Evolutionary conservation across 805 yeast genomes (phyloP).

Genomic region (Yarrowia sp.): DNA sequence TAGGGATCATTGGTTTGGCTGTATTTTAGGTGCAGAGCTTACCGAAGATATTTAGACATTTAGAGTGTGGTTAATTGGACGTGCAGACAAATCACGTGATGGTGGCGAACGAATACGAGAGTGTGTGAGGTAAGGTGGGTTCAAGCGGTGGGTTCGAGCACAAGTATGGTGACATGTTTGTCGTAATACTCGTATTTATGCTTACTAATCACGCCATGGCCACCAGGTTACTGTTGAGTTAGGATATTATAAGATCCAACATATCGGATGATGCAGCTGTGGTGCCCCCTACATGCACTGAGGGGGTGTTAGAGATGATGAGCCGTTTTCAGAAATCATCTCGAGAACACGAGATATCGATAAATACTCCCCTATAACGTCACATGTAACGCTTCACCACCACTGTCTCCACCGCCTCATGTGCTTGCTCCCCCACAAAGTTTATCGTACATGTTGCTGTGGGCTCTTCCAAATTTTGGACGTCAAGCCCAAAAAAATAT

Average conservation of each 20-base stretch:
- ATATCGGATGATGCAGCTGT: neutral
- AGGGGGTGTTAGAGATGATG: too few species aligned
- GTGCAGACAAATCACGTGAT: slow-evolving; percentile 13
- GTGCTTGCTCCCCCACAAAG: slow-evolving; percentile 37
- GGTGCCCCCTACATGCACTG: neutral
- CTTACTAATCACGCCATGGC: too few species aligned
- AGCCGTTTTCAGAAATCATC: too few species aligned
- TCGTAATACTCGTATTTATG: too few species aligned
- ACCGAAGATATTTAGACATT: slow-evolving; percentile 5
- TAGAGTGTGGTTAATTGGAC: slow-evolving; percentile 10
- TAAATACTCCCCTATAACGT: neutral
- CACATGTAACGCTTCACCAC: neutral
- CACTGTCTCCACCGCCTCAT: neutral
- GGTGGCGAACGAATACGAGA: too few species aligned
- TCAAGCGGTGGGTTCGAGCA: too few species aligned
- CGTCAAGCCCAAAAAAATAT: neutral
- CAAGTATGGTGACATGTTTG: too few species aligned
- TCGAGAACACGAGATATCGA: too few species aligned
- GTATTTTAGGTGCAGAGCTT: neutral
- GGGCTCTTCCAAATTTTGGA: neutral
- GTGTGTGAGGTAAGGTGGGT: too few species aligned
- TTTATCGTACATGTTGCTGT: slow-evolving; percentile 36
- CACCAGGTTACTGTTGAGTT: too few species aligned
- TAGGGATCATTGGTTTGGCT: slow-evolving; percentile 16
- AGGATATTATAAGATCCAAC: too few species aligned